Base-by-base conservation (phyloP, 2,329 filamentous ascomycete genomes). In the Xylariomycetidae sp. region DNA sequence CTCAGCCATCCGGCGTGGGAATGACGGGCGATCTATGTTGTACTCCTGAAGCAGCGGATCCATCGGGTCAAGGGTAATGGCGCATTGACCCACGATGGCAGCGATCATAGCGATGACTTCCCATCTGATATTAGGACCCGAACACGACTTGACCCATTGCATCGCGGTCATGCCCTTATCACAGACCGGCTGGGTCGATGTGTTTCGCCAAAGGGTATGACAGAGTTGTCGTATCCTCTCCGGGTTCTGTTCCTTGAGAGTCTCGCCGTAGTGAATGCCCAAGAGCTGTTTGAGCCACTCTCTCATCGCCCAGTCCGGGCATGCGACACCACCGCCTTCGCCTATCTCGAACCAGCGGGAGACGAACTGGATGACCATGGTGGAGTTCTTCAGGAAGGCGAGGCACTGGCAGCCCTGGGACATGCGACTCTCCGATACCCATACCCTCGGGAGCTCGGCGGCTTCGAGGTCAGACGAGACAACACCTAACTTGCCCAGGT, bases 61-160 rank as follows among this genome's bases (percentile, higher is more conserved):
- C 3, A 50, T 49, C 3, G 51, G 41, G 6, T 54, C 49, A 8
- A 52, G 38, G 5, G 48, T 49, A 15, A 34, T 46, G 5, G 49
- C 49, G 31, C 48, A 54, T 16, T 50, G 40, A 7, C 56, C 57
- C 8, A 51, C 45, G 15, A 49, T 36, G 3, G 46, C 43, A 14
- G 56, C 55, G 27, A 60, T 53, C 27, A 59, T 35, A 5, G 56
- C 57, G 16, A 60, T 46, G n/a, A 58, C 50, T 25, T 59, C 56
- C 58, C 58, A 60, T 27, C 58, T 47, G 25, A 59, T 47, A 20
- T 54, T 51, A 23, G 44, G 42, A 1, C 57, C 57, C 2, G 52
- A 56, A 5, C 44, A 47, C 17, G 49, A 40, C 6, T 39, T 40
- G 16, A 51, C 48, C 51, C 52, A 61, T 22, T 53, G 37, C 28